phyloP scores from a whole-genome alignment of 768 basidiomycete genomes.

The Suillus brevipes region DNA sequence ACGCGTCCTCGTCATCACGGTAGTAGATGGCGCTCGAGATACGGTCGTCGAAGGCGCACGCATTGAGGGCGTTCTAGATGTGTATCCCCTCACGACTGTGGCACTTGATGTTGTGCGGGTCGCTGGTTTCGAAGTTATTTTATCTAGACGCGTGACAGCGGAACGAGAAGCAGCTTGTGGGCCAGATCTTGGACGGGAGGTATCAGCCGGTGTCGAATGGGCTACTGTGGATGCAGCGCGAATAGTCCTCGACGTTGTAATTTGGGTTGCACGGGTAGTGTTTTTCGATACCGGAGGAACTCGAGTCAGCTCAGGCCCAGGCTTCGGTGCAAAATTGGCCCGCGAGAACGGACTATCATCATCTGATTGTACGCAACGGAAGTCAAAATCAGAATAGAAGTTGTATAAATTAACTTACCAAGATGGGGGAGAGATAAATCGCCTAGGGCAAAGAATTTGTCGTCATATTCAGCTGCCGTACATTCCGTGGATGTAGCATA shows the following conservation, averaged over 20 bases:
- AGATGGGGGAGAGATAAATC: slow-evolving; percentile 23
- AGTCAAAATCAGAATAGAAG: background rate
- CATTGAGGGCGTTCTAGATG: slow-evolving; percentile 2
- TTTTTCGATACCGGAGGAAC: background rate
- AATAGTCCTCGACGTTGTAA: background rate
- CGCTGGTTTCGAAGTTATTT: background rate
- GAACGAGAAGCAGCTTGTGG: background rate
- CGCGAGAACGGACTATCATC: slow-evolving; percentile 32
- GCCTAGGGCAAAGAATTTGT: slow-evolving; percentile 21
- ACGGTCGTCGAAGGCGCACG: slow-evolving; percentile 15
- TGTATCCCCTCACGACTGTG: background rate
- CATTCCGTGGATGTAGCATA: slow-evolving; percentile 20
- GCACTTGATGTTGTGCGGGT: background rate
- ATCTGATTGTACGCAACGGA: slow-evolving; percentile 13
- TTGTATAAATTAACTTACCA: slow-evolving; percentile 18
- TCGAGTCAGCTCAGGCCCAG: background rate
- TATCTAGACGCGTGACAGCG: background rate
- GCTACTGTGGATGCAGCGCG: background rate
- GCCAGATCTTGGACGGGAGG: background rate
- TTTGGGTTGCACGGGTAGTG: background rate
- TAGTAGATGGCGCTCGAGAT: slow-evolving; percentile 13
- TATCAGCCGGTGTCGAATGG: background rate
- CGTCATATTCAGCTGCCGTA: slow-evolving; percentile 20
- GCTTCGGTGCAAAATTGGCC: slow-evolving; percentile 9
- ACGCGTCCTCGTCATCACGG: slow-evolving; percentile 12